A percentile compares a stretch with the other conserved stretches of the same genome.
These are phyloP conservation scores for Cyberlindnera veronae DNA, from an alignment of 805 yeast genomes.

Conservation along the genomic window DNA sequence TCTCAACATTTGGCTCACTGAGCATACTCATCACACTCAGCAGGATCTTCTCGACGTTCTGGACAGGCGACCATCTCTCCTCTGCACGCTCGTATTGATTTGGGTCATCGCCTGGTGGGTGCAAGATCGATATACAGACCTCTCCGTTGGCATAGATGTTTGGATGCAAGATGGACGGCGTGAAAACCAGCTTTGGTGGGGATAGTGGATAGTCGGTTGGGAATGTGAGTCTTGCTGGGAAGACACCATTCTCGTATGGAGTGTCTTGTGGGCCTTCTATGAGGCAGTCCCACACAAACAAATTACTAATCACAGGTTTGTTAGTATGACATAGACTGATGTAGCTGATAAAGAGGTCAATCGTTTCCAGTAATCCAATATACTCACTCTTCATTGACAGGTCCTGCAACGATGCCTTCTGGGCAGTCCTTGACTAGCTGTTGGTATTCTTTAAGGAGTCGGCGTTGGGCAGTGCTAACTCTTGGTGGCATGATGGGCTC, in stretches of 20 bases:
- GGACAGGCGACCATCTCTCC: constrained; percentile 98
- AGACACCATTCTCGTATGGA: constrained; percentile 85
- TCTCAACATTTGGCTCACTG: constrained; percentile 94
- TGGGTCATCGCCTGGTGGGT: constrained; percentile 97
- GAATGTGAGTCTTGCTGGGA: constrained; percentile 68
- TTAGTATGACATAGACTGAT: constrained; percentile 7
- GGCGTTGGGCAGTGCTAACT: constrained; percentile 68
- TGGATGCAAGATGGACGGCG: constrained; percentile 87
- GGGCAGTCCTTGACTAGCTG: constrained; percentile 85
- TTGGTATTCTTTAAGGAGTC: constrained; percentile 85
- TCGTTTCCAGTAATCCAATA: neutral
- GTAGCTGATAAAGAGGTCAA: neutral
- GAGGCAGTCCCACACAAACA: constrained; percentile 81
- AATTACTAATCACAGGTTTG: constrained; percentile 33
- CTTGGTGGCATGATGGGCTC: constrained; percentile 27
- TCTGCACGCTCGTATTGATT: constrained; percentile 92
- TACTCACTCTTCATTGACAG: constrained; percentile 58
- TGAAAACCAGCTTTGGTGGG: constrained; percentile 74
- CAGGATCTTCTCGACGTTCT: constrained; percentile 93
- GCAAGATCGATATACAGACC: constrained; percentile 92
- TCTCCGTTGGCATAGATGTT: constrained; percentile 92
- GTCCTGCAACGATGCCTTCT: constrained; percentile 95
- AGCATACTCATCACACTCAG: constrained; percentile 93
- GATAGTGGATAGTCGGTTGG: constrained; percentile 80
- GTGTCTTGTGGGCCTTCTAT: constrained; percentile 82